Base-by-base conservation (phyloP, 345 rosid species). In the Psidium friedrichsthalianum region DNA sequence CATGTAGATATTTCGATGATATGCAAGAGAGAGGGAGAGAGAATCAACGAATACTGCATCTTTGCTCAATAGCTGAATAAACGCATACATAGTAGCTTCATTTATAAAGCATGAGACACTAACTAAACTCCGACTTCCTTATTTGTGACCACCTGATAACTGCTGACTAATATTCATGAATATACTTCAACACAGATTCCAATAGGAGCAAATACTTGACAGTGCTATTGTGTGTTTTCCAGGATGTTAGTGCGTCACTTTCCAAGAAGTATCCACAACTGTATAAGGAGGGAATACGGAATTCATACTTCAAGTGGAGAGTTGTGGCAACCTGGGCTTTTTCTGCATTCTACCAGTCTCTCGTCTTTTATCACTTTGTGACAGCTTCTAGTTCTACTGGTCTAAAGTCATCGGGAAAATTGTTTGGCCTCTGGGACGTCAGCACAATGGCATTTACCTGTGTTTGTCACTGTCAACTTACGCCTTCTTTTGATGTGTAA, bases 381-480 rank as follows among this genome's bases (percentile, higher is more conserved):
- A 87, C 94, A 36, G 24, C 84, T 85, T 93, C 99, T 42, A 90
- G 95, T 87, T 88, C 89, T 36, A 84, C 91, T 36, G 96, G 94
- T 85, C 89, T 88, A 88, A 94, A 92, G 89, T 92, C 95, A 85
- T 93, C 94, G 2, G 99, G 99, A 83, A 94, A 87, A 95, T 89
- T 92, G 54, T 95, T 98, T 86, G 99, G 99, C 83, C 92, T 92
- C 18, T 98, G 99, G 99, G 99, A 98, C 86, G 94, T 98, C 89
- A 96, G 99, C 94, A 98, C 99, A 12, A 88, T 96, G 95, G 98
- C 95, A 64, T 98, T 96, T 92, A 95, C 99, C 51, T 94, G 99
- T 89, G 94, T 95, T 98, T 53, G 91, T 98, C 85, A 93, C 99
- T 25, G 98, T 98, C 56, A 98, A 98, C 89, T 88, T 94, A 85